These are phyloP conservation scores for Actinidia arguta DNA, from an alignment of 179 eudicot genomes.

Conservation along the genomic window DNA sequence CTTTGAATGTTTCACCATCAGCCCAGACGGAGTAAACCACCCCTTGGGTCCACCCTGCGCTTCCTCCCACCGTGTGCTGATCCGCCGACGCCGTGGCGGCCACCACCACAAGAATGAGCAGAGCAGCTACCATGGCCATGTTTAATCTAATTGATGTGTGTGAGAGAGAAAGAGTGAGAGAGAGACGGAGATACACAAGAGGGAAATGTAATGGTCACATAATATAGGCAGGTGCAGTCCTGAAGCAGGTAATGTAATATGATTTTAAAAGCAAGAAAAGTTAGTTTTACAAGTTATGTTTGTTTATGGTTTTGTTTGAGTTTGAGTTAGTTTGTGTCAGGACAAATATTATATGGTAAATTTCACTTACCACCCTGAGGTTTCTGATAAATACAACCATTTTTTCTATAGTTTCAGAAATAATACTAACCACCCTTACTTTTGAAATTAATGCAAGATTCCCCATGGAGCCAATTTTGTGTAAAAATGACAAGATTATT, in stretches of 20 bases:
- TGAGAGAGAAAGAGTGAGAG: neutral
- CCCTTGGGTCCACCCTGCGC: slow-evolving; percentile 6
- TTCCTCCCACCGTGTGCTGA: slow-evolving; percentile 13
- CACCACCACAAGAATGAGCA: neutral
- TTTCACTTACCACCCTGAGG: too few relatives aligned
- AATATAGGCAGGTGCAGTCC: slow-evolving; percentile 4
- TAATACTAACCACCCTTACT: too few relatives aligned
- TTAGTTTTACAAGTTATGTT: neutral
- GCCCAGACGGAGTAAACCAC: slow-evolving; percentile 18
- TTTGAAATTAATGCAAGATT: too few relatives aligned
- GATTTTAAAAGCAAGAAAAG: neutral
- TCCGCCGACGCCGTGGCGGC: neutral
- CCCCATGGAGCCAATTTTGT: too few relatives aligned
- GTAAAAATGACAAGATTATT: too few relatives aligned
- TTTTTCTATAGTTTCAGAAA: too few relatives aligned
- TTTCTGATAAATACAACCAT: too few relatives aligned
- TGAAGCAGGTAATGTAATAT: neutral
- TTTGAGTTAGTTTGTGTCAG: too few relatives aligned
- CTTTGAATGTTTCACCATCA: neutral
- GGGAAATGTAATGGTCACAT: slow-evolving; percentile 1
- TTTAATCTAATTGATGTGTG: neutral
- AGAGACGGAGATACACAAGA: neutral
- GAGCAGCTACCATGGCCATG: slow-evolving; percentile 23
- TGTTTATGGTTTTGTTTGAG: neutral
- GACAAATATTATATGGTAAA: too few relatives aligned